Evolutionary conservation across 2,329 filamentous ascomycete genomes (phyloP), one percentile per base, ranked within the genome.

Genomic region (Pyricularia sp.): DNA sequence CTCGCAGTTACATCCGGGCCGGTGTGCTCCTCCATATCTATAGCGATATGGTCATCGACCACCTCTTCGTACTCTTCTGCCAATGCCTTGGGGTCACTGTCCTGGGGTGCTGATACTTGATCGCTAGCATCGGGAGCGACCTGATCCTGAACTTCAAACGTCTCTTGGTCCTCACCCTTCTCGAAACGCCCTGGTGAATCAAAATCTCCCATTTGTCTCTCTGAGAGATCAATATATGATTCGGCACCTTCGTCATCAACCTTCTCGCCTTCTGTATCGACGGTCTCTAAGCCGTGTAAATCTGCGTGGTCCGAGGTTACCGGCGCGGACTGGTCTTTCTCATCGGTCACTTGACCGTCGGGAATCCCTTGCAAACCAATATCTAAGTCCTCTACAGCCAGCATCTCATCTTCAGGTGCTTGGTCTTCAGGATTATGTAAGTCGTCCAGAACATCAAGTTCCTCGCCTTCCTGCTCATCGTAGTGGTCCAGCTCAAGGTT

Each of bases 281-380:
- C 59, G 9, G 5, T 28, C 59, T 63, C 59, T 30, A 14, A 26
- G 14, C 10, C 25, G 2, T 63, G 25, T 63, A 26, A 4, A 12
- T 20, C 3, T 4, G 59, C 25, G 7, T 63, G 58, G 9, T 20
- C 23, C 26, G 66, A 68, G 23, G n/a, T 26, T 4, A 31, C 66
- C 14, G 58, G 42, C 7, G 50, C 59, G 9, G 30, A 26, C 31
- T 30, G 68, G 17, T 63, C 65, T 14, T 68, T 50, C 14, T 28
- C 65, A 26, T 58, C 64, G 63, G 42, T 67, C 67, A 68, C 67
- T 68, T 68, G 67, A 68, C 64, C 67, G 33, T 68, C 36, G 20
- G 31, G 55, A 9, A 31, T 23, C 14, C 65, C 64, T 1, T 68
- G 66, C 12, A 67, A 69, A 4, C n/a, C 69, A n/a, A 70, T 67